Evolutionary conservation across 2,329 filamentous ascomycete genomes (phyloP).

Genomic region (Stagonosporopsis vannaccii): DNA sequence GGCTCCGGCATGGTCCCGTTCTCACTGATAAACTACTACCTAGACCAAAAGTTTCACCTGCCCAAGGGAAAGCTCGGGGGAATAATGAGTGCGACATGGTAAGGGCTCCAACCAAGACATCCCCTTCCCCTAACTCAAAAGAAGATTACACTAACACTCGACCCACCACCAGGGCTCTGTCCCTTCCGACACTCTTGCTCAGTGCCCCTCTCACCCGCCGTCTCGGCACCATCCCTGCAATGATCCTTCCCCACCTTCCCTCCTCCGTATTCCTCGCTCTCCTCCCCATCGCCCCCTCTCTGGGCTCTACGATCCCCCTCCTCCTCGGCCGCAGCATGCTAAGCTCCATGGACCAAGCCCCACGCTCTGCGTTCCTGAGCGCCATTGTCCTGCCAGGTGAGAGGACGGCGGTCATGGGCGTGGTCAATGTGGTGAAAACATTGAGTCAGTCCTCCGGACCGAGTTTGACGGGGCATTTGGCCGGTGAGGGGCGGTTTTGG

Average conservation of each 20-base stretch:
- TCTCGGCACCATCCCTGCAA: slow-evolving; percentile 60
- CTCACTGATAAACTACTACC: slow-evolving; percentile 60
- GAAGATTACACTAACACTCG: not conserved
- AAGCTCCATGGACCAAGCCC: slow-evolving; percentile 51
- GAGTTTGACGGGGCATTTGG: slow-evolving; percentile 46
- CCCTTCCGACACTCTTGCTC: slow-evolving; percentile 42
- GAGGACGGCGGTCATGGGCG: slow-evolving; percentile 51
- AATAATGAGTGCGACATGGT: slow-evolving; percentile 59
- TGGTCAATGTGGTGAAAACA: slow-evolving; percentile 50
- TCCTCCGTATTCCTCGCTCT: slow-evolving; percentile 43
- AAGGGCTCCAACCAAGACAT: not conserved
- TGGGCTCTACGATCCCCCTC: slow-evolving; percentile 40
- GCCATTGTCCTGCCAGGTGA: slow-evolving; percentile 45
- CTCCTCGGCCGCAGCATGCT: slow-evolving; percentile 42
- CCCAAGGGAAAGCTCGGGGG: slow-evolving; percentile 62
- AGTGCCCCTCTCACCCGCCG: slow-evolving; percentile 65
- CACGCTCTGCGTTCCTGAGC: slow-evolving; percentile 46
- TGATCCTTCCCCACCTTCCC: slow-evolving; percentile 50
- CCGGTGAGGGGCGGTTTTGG: slow-evolving; percentile 45
- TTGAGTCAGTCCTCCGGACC: slow-evolving; percentile 47
- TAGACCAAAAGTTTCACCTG: slow-evolving; percentile 64
- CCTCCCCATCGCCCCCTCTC: slow-evolving; percentile 33
- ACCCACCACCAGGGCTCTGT: slow-evolving; percentile 25
- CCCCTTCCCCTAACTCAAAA: not conserved
- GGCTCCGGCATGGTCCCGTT: slow-evolving; percentile 71